Evolutionary conservation across 768 basidiomycete species (phyloP).

Genomic region (Pulveroboletus sp.): DNA sequence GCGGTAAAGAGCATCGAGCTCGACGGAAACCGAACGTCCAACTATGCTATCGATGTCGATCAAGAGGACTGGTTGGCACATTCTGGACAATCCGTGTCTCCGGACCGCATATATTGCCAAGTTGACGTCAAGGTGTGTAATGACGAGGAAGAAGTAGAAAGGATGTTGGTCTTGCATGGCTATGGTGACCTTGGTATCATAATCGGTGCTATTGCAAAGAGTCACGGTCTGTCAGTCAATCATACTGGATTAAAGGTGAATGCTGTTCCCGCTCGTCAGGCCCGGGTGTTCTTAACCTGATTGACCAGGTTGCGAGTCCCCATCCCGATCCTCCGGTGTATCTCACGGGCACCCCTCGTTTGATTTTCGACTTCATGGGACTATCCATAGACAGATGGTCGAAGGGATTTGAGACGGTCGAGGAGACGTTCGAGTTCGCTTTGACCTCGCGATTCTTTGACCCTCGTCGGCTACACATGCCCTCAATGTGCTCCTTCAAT

Average conservation of each 20-base stretch:
- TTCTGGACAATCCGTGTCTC: slow-evolving; percentile 3
- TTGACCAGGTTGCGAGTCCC: slow-evolving; percentile 23
- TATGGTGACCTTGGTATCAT: slow-evolving; percentile 77
- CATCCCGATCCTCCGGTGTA: slow-evolving; percentile 36
- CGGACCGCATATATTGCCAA: slow-evolving; percentile 35
- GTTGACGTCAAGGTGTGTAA: slow-evolving; percentile 62
- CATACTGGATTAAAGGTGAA: slow-evolving; percentile 56
- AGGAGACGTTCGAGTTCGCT: slow-evolving; percentile 56
- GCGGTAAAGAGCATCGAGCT: slow-evolving; percentile 44
- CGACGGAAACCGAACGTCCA: slow-evolving; percentile 53
- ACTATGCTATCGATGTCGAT: slow-evolving; percentile 52
- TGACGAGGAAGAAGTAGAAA: slow-evolving; percentile 45
- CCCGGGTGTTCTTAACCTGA: slow-evolving; percentile 17
- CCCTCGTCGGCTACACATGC: slow-evolving; percentile 32
- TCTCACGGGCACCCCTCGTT: slow-evolving; percentile 46
- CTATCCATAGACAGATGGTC: slow-evolving; percentile 49
- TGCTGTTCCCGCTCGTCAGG: background rate
- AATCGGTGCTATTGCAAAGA: slow-evolving; percentile 50
- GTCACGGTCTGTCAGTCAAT: slow-evolving; percentile 47
- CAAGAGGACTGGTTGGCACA: slow-evolving; percentile 35
- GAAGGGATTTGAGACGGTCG: slow-evolving; percentile 50
- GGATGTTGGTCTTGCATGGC: slow-evolving; percentile 50
- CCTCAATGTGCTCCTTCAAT: slow-evolving; percentile 33
- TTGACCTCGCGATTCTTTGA: slow-evolving; percentile 51
- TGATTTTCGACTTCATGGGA: slow-evolving; percentile 53